Evolutionary conservation across 352 stramenopile species (phyloP), one percentile per base, ranked within the genome.

Genomic region (Blastocystis sp.): DNA sequence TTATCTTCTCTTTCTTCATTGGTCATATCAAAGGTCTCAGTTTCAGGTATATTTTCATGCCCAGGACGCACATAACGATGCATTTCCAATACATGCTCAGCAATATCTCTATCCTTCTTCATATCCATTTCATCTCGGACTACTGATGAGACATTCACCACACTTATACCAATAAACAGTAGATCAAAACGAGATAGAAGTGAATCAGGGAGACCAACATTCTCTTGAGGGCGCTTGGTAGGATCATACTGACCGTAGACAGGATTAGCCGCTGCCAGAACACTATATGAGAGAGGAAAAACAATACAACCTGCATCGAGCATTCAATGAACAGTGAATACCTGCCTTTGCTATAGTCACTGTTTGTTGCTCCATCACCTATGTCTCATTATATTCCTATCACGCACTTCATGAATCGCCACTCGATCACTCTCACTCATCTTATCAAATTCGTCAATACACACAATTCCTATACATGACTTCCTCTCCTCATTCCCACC

Each of bases 181-280:
- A 99, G 93, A 92, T 99, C 97, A 91, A 99, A 99, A 94, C 97
- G 97, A 87, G 94, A 98, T 27, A 99, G 92, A 54, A 99, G 92
- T n/a, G 97, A 99, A 91, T 99, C 97, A 0, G 97, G 97, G 19
- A 99, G 92, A 54, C 94, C 97, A 69, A 99, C 98, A 92, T 99
- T 99, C 80, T 98, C 96, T 91, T 99, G 96, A 11, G 98, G 96
- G 62, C 95, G 94, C 88, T 96, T 95, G 89, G 95, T 97, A 89
- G 97, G 95, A 93, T 99, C 97, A 93, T 99, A 99, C 91, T 99
- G 96, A 62, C 97, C 97, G 92, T 99, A 99, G 22, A 99, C 96
- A 17, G 97, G 97, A 91, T 99, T 99, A 15, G 97, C 97, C 3
- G 97, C 97, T 0, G 97, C 97, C 9, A 99, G 90, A 6, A 99